Evolutionary conservation across 2,329 filamentous ascomycete genomes (phyloP), one percentile per base, ranked within the genome.

Genomic region (Botrytis tulipae): DNA sequence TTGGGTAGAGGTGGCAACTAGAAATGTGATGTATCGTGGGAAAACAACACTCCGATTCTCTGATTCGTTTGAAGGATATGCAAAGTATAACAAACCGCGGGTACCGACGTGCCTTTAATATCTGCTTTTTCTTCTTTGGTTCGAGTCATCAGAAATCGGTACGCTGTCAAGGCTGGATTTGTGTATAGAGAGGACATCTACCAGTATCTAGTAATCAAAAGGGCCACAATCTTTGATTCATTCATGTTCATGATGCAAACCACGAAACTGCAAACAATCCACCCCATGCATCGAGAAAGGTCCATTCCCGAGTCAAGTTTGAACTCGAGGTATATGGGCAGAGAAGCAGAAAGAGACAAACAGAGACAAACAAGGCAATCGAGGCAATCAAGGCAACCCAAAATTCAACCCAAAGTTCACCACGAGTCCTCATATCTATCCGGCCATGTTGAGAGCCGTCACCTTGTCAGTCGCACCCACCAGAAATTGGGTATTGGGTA

Each of bases 51-150:
- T 72, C 25, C 57, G 70, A 66, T 72, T 70, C 54, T 72, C 25
- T 66, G 70, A 66, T 72, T 70, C 72, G 66, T 63, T 57, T 63
- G 20, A 29, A 63, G 37, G 7, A 72, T 72, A 40, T 69, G 61
- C 37, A 70, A 29, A 32, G 51, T 61, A 35, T 25, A 59, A 46
- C 67, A 71, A 65, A 48, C 70, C 70, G 42, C 70, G 70, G 60
- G 35, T 71, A 71, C 42, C 42, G 44, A 71, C 60, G 32, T 48
- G 60, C 57, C 35, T 48, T 62, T 44, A 29, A 37, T 60, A 29
- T 63, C 32, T 40, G 37, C 37, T 40, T 40, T 12, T 40, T 40
- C 37, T 60, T 71, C 40, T 63, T 29, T 62, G 46, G 68, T 71
- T 14, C 68, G 68, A 62, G 46, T 54, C 25, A 22, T 57, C 16